Conservation (phyloP, 805 yeast species). For the Candida khao-thaluensis region DNA sequence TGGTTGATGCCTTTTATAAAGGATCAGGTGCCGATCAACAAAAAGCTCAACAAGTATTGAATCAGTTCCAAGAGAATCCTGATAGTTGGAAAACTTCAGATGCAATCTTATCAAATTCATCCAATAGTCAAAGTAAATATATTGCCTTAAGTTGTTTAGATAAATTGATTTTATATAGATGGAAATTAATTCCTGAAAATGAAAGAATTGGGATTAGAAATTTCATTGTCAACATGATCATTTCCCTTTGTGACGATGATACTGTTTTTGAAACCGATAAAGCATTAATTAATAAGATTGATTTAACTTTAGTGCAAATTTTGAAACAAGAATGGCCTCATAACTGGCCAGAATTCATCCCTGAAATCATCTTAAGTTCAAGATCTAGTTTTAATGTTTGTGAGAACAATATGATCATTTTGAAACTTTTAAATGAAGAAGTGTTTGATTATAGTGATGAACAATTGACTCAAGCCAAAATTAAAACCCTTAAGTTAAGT, state of each 20-base stretch:
- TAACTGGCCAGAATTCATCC: slow-evolving; percentile 96
- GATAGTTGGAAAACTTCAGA: slow-evolving; percentile 96
- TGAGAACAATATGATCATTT: slow-evolving; percentile 94
- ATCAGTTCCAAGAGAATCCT: slow-evolving; percentile 87
- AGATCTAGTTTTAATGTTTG: slow-evolving; percentile 88
- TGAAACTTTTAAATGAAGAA: slow-evolving; percentile 88
- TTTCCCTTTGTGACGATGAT: slow-evolving; percentile 85
- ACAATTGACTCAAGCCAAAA: slow-evolving; percentile 95
- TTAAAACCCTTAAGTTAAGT: slow-evolving; percentile 74
- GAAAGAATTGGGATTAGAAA: slow-evolving; percentile 93
- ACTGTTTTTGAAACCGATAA: slow-evolving; percentile 65
- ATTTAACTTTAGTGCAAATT: slow-evolving; percentile 88
- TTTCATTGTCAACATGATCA: slow-evolving; percentile 90
- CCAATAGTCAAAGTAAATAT: slow-evolving; percentile 84
- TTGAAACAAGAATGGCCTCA: slow-evolving; percentile 99
- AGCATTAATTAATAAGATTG: slow-evolving; percentile 88
- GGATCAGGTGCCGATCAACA: slow-evolving; percentile 72
- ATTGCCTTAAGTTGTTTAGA: slow-evolving; percentile 89
- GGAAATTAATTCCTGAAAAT: slow-evolving; percentile 89
- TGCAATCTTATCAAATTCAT: slow-evolving; percentile 74
- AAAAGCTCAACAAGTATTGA: slow-evolving; percentile 67
- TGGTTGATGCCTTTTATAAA: slow-evolving; percentile 80
- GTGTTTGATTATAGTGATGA: slow-evolving; percentile 95
- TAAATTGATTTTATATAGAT: slow-evolving; percentile 82
- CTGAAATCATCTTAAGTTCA: slow-evolving; percentile 84